phyloP scores from a whole-genome alignment of 768 basidiomycete genomes.

The Psilocybe sp. region DNA sequence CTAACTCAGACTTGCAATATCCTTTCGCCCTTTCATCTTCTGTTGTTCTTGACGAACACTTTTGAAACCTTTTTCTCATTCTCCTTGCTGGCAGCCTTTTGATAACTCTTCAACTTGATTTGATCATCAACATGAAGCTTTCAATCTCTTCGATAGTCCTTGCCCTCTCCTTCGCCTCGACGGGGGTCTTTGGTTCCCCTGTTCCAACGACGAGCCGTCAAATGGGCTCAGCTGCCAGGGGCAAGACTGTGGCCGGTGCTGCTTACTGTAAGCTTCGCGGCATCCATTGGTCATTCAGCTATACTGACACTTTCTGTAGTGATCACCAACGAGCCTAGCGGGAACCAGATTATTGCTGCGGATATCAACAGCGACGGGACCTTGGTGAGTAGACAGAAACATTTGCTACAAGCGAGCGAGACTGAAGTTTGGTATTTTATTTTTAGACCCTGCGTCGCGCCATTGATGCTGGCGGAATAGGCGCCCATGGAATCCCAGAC shows the following conservation, averaged over 20 bases:
- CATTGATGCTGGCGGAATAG: conserved; percentile 30
- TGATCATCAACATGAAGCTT: background rate
- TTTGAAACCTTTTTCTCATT: too few species aligned
- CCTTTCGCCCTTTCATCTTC: too few species aligned
- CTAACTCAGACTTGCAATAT: too few species aligned
- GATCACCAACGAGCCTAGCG: conserved; percentile 46
- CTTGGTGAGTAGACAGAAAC: conserved; percentile 30
- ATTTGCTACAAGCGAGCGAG: background rate
- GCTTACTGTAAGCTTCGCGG: conserved; percentile 20
- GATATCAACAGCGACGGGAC: conserved; percentile 40
- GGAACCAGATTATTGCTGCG: conserved; percentile 42
- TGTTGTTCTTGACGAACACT: too few species aligned
- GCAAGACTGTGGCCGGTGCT: conserved; percentile 21
- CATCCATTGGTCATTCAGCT: background rate
- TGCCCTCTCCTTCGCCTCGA: background rate
- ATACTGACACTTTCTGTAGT: conserved; percentile 27
- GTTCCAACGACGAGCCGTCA: background rate
- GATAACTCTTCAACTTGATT: too few species aligned
- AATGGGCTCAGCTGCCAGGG: background rate
- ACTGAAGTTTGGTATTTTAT: background rate
- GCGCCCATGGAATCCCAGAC: conserved; percentile 31
- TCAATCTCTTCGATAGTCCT: background rate
- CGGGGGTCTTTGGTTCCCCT: background rate
- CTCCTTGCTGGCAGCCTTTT: too few species aligned
- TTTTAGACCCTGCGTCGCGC: conserved; percentile 24